Evolutionary conservation across 768 basidiomycete genomes (phyloP).

Genomic region (Crucibulum laeve): DNA sequence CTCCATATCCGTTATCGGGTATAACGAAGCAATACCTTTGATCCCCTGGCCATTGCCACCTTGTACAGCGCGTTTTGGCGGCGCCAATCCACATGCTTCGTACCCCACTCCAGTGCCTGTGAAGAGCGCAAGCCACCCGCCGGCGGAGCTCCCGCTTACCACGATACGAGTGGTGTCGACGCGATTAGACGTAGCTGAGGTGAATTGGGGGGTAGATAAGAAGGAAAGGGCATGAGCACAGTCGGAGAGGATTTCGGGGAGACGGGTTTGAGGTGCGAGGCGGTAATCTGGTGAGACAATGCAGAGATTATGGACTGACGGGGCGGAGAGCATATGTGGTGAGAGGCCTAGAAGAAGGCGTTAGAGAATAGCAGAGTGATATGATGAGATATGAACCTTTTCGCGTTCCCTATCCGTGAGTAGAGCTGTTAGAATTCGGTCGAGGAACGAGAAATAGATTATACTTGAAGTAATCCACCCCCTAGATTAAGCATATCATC

Average conservation of each 20-base stretch:
- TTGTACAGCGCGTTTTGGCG: slow-evolving; percentile 20
- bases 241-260: slow-evolving; percentile 30
- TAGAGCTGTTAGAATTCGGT: neutral
- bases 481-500: slow-evolving; percentile 11
- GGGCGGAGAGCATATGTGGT: slow-evolving; percentile 30
- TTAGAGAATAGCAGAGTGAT: neutral
- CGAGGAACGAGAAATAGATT: neutral
- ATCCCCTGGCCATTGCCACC: too few species aligned
- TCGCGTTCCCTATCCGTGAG: neutral
- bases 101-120: slow-evolving; percentile 31
- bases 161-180: slow-evolving; percentile 25
- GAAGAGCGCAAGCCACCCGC: slow-evolving; percentile 32
- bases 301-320: slow-evolving; percentile 24
- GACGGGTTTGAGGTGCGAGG: slow-evolving; percentile 29
- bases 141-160: slow-evolving; percentile 33
- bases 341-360: slow-evolving; percentile 14
- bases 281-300: slow-evolving; percentile 31
- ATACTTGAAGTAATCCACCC: slow-evolving; percentile 27
- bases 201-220: slow-evolving; percentile 21
- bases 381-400: neutral
- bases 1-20: slow-evolving; percentile 31
- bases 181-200: slow-evolving; percentile 18
- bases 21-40: slow-evolving; percentile 27
- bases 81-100: slow-evolving; percentile 22
- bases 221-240: slow-evolving; percentile 29